A percentile compares a stretch with the other conserved stretches of the same genome.
phyloP scores from a whole-genome alignment of 202 grass and related monocot genomes.

The Cymbopogon flexuosus region DNA sequence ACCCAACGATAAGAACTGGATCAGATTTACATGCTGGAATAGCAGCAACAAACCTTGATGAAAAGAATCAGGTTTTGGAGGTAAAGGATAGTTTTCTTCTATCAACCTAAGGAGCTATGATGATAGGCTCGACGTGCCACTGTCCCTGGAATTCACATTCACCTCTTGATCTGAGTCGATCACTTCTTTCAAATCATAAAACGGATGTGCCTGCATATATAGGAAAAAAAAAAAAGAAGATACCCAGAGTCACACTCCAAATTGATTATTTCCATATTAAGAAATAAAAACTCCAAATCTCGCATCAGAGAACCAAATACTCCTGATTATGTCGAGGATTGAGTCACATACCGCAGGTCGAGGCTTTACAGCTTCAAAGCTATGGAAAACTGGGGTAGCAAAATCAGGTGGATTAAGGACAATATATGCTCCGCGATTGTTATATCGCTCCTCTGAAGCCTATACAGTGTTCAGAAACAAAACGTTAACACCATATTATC shows the following conservation, averaged over 20 bases:
- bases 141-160: too few species aligned
- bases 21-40: constrained; percentile 23
- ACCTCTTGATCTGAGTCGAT: too few species aligned
- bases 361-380: constrained; percentile 84
- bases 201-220: too few species aligned
- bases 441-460: constrained; percentile 71
- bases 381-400: constrained; percentile 70
- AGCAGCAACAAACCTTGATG: constrained; percentile 52
- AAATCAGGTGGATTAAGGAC: constrained; percentile 73
- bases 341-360: constrained; percentile 55
- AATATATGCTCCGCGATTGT: constrained; percentile 88
- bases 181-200: too few species aligned
- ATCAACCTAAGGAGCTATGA: constrained; percentile 69
- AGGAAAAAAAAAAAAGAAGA: too few species aligned
- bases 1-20: not conserved
- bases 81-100: constrained; percentile 94
- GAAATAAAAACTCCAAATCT: not conserved
- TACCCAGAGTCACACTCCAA: too few species aligned
- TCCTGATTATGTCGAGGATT: not conserved
- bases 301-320: not conserved
- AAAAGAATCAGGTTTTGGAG: constrained; percentile 65
- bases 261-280: too few species aligned
- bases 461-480: constrained; percentile 16
- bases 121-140: too few species aligned
- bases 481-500: not conserved